These are phyloP conservation scores for Xylaria cubensis DNA, from an alignment of 495 filamentous ascomycete genomes.

Conservation along the genomic window DNA sequence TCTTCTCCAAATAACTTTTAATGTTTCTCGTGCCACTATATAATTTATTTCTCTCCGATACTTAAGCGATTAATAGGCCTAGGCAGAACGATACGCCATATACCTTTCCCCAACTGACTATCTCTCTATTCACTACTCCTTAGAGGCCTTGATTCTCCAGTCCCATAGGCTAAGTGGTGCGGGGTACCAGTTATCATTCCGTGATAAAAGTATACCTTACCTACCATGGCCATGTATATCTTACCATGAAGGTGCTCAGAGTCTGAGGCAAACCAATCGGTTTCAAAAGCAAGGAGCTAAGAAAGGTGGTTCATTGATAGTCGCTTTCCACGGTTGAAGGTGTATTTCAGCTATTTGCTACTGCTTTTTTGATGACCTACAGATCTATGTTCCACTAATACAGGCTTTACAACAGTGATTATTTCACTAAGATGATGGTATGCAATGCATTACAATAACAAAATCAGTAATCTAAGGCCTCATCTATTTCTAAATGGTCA, in stretches of 20 bases:
- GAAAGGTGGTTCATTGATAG: background rate
- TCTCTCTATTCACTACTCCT: background rate
- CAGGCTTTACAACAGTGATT: background rate
- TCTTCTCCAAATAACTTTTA: background rate
- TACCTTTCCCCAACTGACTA: background rate
- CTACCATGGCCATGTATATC: background rate
- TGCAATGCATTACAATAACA: background rate
- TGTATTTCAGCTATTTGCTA: background rate
- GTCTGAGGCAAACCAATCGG: background rate
- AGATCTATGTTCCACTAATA: background rate
- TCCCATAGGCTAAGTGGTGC: background rate
- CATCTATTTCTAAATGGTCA: background rate
- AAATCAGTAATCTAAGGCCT: background rate
- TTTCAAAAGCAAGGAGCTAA: background rate
- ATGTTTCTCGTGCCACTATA: background rate
- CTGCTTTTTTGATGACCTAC: background rate
- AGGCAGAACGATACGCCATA: background rate
- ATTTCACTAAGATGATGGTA: background rate
- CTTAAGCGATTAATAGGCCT: background rate
- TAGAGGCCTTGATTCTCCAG: background rate
- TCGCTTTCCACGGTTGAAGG: background rate
- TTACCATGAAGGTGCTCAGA: background rate
- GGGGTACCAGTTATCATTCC: background rate
- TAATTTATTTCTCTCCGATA: background rate
- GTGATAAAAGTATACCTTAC: background rate